These are phyloP conservation scores for Litsea cubeba DNA, from an alignment of 164 flowering plant genomes.

Conservation along the genomic window DNA sequence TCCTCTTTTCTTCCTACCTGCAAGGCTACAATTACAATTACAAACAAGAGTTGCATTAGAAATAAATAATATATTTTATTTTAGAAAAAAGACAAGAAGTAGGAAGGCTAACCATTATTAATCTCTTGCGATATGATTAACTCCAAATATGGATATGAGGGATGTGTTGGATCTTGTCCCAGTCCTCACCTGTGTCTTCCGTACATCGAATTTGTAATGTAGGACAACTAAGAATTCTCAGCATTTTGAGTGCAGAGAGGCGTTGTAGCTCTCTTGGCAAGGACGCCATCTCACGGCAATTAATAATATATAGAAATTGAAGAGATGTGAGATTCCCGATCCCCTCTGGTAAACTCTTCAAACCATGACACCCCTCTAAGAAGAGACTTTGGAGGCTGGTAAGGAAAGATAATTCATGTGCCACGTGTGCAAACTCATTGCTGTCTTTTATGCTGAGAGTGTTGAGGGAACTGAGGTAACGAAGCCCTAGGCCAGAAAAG, in stretches of 20 bases:
- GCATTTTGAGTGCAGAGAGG: background rate
- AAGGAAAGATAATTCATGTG: background rate
- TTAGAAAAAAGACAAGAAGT: no score
- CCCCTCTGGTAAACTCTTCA: background rate
- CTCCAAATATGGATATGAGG: no score
- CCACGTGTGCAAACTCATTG: background rate
- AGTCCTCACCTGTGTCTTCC: background rate
- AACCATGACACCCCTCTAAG: background rate
- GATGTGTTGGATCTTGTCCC: background rate
- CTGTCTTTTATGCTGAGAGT: background rate
- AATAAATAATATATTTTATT: no score
- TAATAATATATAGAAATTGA: background rate
- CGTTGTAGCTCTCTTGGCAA: background rate
- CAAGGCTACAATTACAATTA: no score
- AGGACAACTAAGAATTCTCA: no score
- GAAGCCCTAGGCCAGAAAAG: constrained; percentile 6
- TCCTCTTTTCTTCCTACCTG: no score
- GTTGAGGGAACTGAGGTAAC: constrained; percentile 4
- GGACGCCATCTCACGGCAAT: background rate
- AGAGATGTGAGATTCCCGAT: background rate
- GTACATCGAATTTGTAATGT: background rate
- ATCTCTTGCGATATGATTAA: no score
- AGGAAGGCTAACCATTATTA: no score
- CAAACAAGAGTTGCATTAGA: no score
- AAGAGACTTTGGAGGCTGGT: background rate